Evolutionary conservation across 257 asterid species (phyloP).

Genomic region (Echium plantagineum): DNA sequence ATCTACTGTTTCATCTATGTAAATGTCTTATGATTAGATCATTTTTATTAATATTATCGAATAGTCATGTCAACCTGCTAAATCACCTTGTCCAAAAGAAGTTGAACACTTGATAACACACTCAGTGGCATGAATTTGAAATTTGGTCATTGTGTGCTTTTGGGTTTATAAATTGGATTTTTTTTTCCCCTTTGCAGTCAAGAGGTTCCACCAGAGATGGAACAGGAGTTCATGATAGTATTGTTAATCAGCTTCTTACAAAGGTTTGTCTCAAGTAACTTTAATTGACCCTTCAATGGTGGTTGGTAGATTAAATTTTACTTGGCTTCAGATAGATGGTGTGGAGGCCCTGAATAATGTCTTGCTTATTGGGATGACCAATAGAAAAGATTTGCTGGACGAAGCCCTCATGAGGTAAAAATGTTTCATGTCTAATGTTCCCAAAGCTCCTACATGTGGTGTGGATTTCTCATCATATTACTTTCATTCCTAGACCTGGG

Average conservation of each 20-base stretch:
- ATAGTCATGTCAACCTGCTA: not conserved
- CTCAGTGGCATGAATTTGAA: not conserved
- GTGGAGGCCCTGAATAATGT: conserved; percentile 98
- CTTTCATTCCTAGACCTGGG: conserved; percentile 67
- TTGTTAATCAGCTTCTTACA: conserved; percentile 95
- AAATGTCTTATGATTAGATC: not conserved
- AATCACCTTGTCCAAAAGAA: not conserved
- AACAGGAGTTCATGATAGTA: conserved; percentile 99
- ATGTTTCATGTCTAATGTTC: conserved; percentile 3
- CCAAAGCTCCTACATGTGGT: conserved; percentile 9
- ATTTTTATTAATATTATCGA: too few species aligned
- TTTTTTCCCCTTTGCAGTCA: conserved; percentile 43
- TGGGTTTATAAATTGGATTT: conserved; percentile 8
- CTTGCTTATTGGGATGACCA: conserved; percentile 97
- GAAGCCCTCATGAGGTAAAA: conserved; percentile 94
- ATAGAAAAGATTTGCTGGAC: conserved; percentile 93
- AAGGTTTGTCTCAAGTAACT: conserved; percentile 46
- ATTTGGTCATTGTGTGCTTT: not conserved
- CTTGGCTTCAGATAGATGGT: conserved; percentile 73
- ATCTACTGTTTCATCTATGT: not conserved
- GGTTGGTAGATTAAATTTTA: conserved; percentile 7
- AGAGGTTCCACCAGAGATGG: conserved; percentile 99
- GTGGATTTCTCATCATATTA: conserved; percentile 8
- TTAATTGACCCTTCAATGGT: conserved; percentile 3
- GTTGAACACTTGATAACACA: not conserved